phyloP scores from a whole-genome alignment of 805 yeast genomes.

The Wickerhamiella brachini region DNA sequence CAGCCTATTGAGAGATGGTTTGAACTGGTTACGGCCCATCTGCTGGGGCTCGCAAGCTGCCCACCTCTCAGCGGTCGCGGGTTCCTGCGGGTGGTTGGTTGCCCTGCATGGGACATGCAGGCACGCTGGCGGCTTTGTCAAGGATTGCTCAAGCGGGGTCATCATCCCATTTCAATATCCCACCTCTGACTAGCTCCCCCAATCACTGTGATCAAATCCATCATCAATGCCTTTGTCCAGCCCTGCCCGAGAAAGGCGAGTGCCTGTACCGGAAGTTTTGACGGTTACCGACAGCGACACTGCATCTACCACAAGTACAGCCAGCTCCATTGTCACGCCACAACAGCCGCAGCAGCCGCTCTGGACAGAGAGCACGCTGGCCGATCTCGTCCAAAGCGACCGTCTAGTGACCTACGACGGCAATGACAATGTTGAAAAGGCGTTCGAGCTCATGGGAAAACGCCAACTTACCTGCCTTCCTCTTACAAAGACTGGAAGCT shows the following conservation, averaged over 20 bases:
- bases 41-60: too few relatives aligned
- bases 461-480: constrained; percentile 80
- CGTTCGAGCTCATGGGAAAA: constrained; percentile 62
- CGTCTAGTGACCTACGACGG: constrained; percentile 60
- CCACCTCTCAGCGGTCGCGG: too few relatives aligned
- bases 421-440: constrained; percentile 65
- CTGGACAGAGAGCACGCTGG: constrained; percentile 34
- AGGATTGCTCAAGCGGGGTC: not conserved
- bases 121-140: not conserved
- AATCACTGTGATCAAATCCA: not conserved
- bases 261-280: not conserved
- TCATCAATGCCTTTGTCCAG: not conserved
- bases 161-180: constrained; percentile 1
- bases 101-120: not conserved
- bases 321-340: not conserved
- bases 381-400: constrained; percentile 65
- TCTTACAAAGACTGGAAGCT: constrained; percentile 27
- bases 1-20: too few relatives aligned
- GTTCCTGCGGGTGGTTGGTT: not conserved
- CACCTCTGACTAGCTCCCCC: not conserved
- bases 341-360: not conserved
- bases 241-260: not conserved
- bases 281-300: not conserved
- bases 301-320: not conserved
- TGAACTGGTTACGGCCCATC: too few relatives aligned